Percentiles rank a stretch among this genome's conserved stretches.
Conservation (phyloP, 345 rosid genomes). For the Eucalyptus curtisii region DNA sequence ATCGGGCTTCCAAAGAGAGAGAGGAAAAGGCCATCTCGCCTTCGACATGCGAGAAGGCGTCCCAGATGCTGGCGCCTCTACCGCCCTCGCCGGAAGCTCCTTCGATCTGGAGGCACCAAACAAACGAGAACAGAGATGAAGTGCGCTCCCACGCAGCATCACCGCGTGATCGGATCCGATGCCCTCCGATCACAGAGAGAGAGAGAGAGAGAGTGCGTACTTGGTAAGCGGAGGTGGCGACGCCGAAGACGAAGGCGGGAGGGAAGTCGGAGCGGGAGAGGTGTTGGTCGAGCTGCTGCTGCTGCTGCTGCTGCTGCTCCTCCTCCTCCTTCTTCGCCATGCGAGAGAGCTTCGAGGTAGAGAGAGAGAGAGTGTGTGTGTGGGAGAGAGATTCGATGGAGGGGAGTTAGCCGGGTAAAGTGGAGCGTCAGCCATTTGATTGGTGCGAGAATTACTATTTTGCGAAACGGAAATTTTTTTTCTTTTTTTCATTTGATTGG, state of each 20-base stretch:
- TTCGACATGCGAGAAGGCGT: constrained; percentile 52
- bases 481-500: too few species aligned
- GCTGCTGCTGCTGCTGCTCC: too few species aligned
- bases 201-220: neutral
- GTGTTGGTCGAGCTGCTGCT: neutral
- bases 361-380: neutral
- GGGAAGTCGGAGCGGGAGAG: constrained; percentile 35
- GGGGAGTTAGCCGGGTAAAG: too few species aligned
- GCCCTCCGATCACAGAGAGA: neutral
- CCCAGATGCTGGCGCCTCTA: constrained; percentile 84
- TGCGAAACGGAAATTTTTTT: too few species aligned
- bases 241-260: constrained; percentile 41
- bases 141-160: neutral
- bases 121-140: neutral
- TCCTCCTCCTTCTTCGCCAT: constrained; percentile 26
- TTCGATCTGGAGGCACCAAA: constrained; percentile 54
- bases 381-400: too few species aligned
- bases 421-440: too few species aligned
- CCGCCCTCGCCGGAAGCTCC: constrained; percentile 74
- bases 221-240: constrained; percentile 61
- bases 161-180: neutral
- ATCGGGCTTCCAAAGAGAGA: neutral
- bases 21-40: constrained; percentile 10
- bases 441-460: too few species aligned
- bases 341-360: neutral